A percentile compares a stretch with the other conserved stretches of the same genome.
phyloP scores from a whole-genome alignment of 1,284 basidiomycete species.

The Albatrellus sp. region DNA sequence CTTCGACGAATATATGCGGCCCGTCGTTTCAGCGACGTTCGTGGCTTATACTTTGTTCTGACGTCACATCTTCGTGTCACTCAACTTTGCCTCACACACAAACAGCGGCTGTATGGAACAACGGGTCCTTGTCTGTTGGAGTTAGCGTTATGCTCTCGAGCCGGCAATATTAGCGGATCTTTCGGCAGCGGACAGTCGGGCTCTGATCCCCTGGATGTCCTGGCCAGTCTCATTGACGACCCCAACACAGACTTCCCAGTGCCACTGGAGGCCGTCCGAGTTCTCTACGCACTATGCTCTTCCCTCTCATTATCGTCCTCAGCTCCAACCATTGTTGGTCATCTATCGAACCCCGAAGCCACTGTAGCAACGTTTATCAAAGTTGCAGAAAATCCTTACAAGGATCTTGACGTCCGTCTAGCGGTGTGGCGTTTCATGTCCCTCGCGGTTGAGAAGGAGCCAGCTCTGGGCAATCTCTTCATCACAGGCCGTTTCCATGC shows the following conservation, averaged over 20 bases:
- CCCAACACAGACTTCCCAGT: conserved; percentile 44
- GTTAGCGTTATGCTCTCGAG: conserved; percentile 55
- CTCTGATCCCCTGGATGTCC: conserved; percentile 58
- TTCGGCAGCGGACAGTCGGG: conserved; percentile 34
- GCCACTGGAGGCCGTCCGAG: conserved; percentile 49
- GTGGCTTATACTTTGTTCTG: conserved; percentile 56
- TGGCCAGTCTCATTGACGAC: conserved; percentile 52
- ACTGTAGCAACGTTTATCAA: conserved; percentile 49
- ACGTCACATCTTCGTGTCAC: conserved; percentile 53
- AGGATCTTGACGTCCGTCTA: conserved; percentile 54
- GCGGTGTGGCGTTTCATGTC: conserved; percentile 79
- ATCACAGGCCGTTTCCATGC: conserved; percentile 59
- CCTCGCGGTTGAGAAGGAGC: conserved; percentile 76
- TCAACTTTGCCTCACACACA: conserved; percentile 49
- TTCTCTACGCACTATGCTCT: conserved; percentile 55
- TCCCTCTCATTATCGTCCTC: conserved; percentile 51
- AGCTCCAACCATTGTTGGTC: conserved; percentile 57
- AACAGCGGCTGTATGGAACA: conserved; percentile 30
- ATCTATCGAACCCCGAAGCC: conserved; percentile 60
- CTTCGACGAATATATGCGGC: conserved; percentile 47
- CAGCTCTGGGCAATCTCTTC: conserved; percentile 76
- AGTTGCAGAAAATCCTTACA: conserved; percentile 60
- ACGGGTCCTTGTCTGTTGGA: conserved; percentile 54
- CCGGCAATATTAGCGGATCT: conserved; percentile 26
- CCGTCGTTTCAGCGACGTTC: conserved; percentile 56